These are phyloP conservation scores for Pelargonium nanum DNA, from an alignment of 345 rosid genomes.

Conservation along the genomic window DNA sequence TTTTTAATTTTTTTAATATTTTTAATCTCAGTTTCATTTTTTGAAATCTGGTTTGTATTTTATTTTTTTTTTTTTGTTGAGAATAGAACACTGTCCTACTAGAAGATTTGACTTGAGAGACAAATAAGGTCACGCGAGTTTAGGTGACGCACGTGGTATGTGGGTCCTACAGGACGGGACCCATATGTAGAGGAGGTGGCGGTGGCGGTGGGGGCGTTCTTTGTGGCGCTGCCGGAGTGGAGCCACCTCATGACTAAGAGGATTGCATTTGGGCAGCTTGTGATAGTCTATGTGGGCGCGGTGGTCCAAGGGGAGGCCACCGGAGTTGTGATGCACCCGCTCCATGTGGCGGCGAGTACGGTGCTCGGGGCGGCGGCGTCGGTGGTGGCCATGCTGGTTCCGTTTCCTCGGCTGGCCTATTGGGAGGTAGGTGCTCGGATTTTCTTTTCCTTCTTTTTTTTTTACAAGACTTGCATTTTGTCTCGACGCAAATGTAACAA, in stretches of 20 bases:
- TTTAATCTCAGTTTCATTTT: no score
- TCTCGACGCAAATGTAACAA: neutral
- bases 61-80: no score
- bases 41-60: no score
- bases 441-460: neutral
- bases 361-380: slow-evolving; percentile 70
- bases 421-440: slow-evolving; percentile 29
- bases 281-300: slow-evolving; percentile 49
- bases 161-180: no score
- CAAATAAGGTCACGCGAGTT: no score
- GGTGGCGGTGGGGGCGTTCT: slow-evolving; percentile 41
- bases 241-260: slow-evolving; percentile 54
- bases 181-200: no score
- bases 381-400: slow-evolving; percentile 53
- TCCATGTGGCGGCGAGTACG: slow-evolving; percentile 57
- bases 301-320: slow-evolving; percentile 34
- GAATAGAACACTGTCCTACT: no score
- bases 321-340: slow-evolving; percentile 34
- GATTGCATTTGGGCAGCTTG: slow-evolving; percentile 73
- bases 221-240: slow-evolving; percentile 66
- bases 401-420: slow-evolving; percentile 61
- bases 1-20: no score
- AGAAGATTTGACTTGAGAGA: no score
- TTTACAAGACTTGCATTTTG: neutral
- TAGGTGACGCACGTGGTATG: no score